Percentiles rank a stretch among this genome's conserved stretches.
phyloP scores from a whole-genome alignment of 1,139 yeast species.

The Pneumocystis murina region DNA sequence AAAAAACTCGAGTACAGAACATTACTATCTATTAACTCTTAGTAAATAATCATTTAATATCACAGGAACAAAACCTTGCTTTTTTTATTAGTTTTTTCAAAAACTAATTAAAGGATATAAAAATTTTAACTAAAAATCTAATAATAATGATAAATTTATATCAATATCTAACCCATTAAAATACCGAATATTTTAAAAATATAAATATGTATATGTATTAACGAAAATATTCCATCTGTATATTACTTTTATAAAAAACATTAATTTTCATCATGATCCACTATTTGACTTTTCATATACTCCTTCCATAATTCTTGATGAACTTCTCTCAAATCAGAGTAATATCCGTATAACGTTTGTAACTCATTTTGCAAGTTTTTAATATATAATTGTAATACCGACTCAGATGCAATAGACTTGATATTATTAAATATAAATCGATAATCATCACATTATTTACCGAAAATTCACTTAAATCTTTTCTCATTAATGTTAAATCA shows the following conservation, averaged over 20 bases:
- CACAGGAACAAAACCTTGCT: background rate
- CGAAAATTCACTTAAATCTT: background rate
- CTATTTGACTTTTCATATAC: constrained; percentile 11
- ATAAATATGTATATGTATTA: background rate
- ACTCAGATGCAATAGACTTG: background rate
- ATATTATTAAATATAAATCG: background rate
- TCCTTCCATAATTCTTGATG: constrained; percentile 5
- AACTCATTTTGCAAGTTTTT: constrained; percentile 8
- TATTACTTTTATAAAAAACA: background rate
- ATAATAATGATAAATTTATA: background rate
- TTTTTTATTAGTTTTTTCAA: background rate
- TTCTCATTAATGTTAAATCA: background rate
- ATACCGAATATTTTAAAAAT: background rate
- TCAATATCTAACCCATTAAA: background rate
- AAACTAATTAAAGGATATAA: background rate
- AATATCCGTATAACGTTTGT: constrained; percentile 5
- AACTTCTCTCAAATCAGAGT: constrained; percentile 6
- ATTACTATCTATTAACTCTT: background rate
- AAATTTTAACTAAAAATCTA: background rate
- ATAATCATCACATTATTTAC: background rate
- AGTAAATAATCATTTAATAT: background rate
- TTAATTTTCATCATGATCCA: background rate
- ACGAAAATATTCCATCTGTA: background rate
- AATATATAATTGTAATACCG: constrained; percentile 2
- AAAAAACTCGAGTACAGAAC: background rate